phyloP scores from a whole-genome alignment of 257 asterid genomes.

The Rehmannia glutinosa region DNA sequence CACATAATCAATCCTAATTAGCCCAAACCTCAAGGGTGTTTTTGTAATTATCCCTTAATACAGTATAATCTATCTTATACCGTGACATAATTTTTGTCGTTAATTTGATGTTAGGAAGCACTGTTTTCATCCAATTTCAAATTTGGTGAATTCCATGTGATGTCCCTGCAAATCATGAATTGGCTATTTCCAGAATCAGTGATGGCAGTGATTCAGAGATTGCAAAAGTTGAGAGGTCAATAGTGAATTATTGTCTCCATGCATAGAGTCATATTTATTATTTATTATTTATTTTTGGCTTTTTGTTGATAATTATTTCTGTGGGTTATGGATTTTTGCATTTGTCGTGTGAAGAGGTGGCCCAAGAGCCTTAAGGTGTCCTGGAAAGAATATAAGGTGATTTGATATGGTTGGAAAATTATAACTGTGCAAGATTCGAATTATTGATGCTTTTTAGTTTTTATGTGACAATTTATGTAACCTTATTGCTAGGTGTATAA shows the following conservation, averaged over 20 bases:
- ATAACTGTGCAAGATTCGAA: conserved; percentile 20
- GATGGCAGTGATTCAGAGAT: conserved; percentile 37
- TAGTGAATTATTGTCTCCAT: conserved; percentile 33
- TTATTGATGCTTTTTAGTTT: conserved; percentile 34
- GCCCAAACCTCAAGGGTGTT: too few species aligned
- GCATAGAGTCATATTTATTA: conserved; percentile 24
- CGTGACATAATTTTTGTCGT: too few species aligned
- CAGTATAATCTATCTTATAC: too few species aligned
- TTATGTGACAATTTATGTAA: conserved; percentile 5
- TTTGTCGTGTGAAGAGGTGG: conserved; percentile 45
- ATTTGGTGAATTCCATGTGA: conserved; percentile 31
- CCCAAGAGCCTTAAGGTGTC: conserved; percentile 18
- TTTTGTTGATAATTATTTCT: conserved; percentile 7
- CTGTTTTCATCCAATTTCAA: too few species aligned
- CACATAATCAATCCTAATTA: too few species aligned
- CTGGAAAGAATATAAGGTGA: conserved; percentile 16
- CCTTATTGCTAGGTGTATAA: conserved; percentile 15
- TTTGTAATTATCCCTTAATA: too few species aligned
- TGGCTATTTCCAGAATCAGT: conserved; percentile 31
- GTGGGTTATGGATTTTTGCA: conserved; percentile 40
- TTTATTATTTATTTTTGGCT: neutral
- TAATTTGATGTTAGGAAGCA: too few species aligned
- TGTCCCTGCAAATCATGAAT: conserved; percentile 20
- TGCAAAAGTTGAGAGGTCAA: conserved; percentile 30
- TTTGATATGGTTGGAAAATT: conserved; percentile 42